These are phyloP conservation scores for Pleurotus sapidus DNA, from an alignment of 768 basidiomycete genomes.

Conservation along the genomic window DNA sequence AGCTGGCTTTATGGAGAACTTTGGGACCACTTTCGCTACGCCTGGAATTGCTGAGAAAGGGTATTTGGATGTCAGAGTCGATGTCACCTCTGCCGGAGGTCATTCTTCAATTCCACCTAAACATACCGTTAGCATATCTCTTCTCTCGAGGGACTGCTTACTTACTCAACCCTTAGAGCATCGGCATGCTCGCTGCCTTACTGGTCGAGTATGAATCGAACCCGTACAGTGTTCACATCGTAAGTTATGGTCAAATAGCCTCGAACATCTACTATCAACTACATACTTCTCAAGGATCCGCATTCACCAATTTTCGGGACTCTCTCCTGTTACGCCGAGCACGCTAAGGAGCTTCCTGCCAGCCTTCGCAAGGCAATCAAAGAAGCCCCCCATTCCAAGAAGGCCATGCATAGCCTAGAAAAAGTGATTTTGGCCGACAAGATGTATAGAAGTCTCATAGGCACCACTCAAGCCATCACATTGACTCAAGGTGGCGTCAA, in stretches of 20 bases:
- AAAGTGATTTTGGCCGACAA: slow-evolving; percentile 38
- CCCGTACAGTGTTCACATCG: slow-evolving; percentile 53
- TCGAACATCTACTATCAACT: neutral
- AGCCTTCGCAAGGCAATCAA: slow-evolving; percentile 45
- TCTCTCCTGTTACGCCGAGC: slow-evolving; percentile 64
- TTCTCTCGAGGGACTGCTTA: neutral
- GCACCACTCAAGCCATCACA: slow-evolving; percentile 80
- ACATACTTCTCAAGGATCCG: slow-evolving; percentile 39
- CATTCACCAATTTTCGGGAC: slow-evolving; percentile 55
- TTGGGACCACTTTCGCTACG: slow-evolving; percentile 53
- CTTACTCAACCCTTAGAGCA: slow-evolving; percentile 43
- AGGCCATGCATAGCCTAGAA: slow-evolving; percentile 50
- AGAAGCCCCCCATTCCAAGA: slow-evolving; percentile 44
- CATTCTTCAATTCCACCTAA: slow-evolving; percentile 83
- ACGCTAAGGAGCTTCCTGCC: slow-evolving; percentile 53
- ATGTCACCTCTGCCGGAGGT: slow-evolving; percentile 70
- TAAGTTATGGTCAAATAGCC: slow-evolving; percentile 19
- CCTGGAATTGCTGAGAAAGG: slow-evolving; percentile 78
- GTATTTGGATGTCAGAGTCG: slow-evolving; percentile 56
- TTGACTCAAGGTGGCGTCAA: slow-evolving; percentile 68
- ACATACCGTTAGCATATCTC: slow-evolving; percentile 57
- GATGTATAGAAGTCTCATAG: slow-evolving; percentile 42
- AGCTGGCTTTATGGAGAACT: slow-evolving; percentile 44
- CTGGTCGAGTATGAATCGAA: slow-evolving; percentile 68
- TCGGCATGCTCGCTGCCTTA: slow-evolving; percentile 75